Evolutionary conservation across 2,329 filamentous ascomycete species (phyloP).

Genomic region (Dothiorella sarmentorum): DNA sequence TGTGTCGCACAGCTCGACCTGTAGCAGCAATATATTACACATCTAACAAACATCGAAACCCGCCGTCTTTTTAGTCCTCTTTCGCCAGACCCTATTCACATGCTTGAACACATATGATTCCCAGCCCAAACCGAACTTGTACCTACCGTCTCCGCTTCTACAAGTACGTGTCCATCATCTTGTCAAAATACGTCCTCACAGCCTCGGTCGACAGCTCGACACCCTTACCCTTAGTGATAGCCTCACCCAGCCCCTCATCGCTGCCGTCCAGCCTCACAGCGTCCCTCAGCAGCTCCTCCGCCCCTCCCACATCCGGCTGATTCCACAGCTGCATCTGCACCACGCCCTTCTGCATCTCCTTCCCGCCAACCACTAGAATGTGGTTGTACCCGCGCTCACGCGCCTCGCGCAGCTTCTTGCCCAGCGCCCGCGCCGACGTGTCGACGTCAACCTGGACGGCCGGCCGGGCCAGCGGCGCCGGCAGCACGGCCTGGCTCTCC

Average conservation of each 20-base stretch:
- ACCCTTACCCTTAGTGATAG: not conserved
- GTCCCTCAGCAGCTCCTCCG: not conserved
- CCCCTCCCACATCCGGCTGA: not conserved
- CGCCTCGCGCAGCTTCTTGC: conserved; percentile 71
- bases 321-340: conserved; percentile 8
- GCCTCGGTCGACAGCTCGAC: not conserved
- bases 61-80: not conserved
- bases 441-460: conserved; percentile 66
- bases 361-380: conserved; percentile 65
- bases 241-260: not conserved
- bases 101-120: too few relatives aligned
- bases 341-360: conserved; percentile 27
- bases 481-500: conserved; percentile 32
- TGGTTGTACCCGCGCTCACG: conserved; percentile 68
- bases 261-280: not conserved
- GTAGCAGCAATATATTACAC: not conserved
- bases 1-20: too few relatives aligned
- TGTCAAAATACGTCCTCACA: not conserved
- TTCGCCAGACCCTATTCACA: not conserved
- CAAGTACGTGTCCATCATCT: conserved; percentile 8
- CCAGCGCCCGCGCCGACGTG: conserved; percentile 57
- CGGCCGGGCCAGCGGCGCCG: conserved; percentile 52
- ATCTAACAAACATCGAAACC: not conserved
- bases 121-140: not conserved
- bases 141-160: not conserved